Percentiles rank a stretch among this genome's conserved stretches.
Evolutionary conservation across 2,329 filamentous ascomycete species (phyloP).

Genomic region (Aureobasidium sp.): DNA sequence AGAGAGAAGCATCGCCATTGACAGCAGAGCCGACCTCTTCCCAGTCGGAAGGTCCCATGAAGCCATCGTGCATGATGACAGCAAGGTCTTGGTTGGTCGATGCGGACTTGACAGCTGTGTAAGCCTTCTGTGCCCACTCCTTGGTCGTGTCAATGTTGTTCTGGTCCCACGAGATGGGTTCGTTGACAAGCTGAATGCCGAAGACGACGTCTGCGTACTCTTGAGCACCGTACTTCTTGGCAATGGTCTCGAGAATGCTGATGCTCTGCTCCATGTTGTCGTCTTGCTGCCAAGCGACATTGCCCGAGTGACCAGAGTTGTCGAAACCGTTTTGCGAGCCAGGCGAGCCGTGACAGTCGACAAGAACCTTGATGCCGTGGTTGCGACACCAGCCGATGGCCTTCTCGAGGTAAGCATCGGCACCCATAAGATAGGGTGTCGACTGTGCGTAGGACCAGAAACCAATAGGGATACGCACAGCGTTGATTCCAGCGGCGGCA

Average conservation of each 20-base stretch:
- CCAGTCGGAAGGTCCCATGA: conserved; percentile 26
- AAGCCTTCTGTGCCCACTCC: conserved; percentile 28
- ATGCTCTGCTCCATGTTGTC: conserved; percentile 26
- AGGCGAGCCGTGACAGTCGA: conserved; percentile 74
- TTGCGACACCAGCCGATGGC: conserved; percentile 15
- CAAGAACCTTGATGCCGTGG: conserved; percentile 38
- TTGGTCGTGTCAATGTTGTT: conserved; percentile 29
- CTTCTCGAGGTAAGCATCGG: conserved; percentile 38
- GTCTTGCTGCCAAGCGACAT: conserved; percentile 14
- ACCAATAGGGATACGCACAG: conserved; percentile 43
- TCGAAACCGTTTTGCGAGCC: conserved; percentile 37
- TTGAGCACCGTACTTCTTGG: conserved; percentile 31
- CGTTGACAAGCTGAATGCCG: conserved; percentile 37
- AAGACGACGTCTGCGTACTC: conserved; percentile 35
- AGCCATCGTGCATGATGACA: conserved; percentile 34
- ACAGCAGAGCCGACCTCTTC: conserved; percentile 17
- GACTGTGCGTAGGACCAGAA: conserved; percentile 44
- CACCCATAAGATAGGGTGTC: conserved; percentile 38
- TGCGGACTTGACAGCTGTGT: conserved; percentile 24
- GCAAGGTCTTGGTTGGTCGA: conserved; percentile 26
- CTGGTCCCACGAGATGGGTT: conserved; percentile 29
- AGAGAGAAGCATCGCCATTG: conserved; percentile 20
- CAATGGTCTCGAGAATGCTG: conserved; percentile 30
- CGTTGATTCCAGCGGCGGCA: conserved; percentile 28
- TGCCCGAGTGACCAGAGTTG: conserved; percentile 15